Base-by-base conservation (phyloP, 495 filamentous ascomycete genomes). In the Rhypophila decipiens region DNA sequence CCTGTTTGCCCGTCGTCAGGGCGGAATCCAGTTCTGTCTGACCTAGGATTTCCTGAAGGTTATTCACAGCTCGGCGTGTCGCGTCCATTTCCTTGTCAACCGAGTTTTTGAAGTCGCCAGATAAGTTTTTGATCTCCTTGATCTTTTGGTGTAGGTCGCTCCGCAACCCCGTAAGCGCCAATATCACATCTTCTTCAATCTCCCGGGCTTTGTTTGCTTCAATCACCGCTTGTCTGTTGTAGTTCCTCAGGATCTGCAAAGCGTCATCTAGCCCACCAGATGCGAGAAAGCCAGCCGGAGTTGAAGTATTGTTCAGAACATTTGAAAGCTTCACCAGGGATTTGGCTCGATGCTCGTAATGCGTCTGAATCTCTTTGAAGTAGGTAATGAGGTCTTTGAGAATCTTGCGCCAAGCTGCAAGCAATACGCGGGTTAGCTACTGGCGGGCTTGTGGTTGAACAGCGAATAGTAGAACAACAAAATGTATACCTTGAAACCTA, bases 321-420 rank as follows among this genome's bases (percentile, higher is more conserved):
- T 89, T 88, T 13, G 87, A 84, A 18, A 95, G 77, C 50, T 93
- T 95, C 15, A 86, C 63, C 11, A 95, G 74, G 8, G 85, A 79
- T 60, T 95, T 97, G 2, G 87, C 76, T 42, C 86, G 84, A 38
- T 83, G 78, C 55, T 98, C 93, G 66, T 97, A 95, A 24, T 88
- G 87, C 41, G 80, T 78, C 65, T 96, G 88, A 18, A 97, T 78
- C 67, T 98, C 93, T 53, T 88, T 82, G 65, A 95, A 97, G 64
- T 95, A 98, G 23, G 87, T 74, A 52, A 96, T 96, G 33, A 96
- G 73, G 56, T 96, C 90, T 64, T 98, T 98, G 24, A 98, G 76
- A 11, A 95, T 75, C 73, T 95, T 95, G 31, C 93, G 78, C 93
- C 93, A 98, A 42, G 87, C 93, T 96, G 52, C 18, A 4, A 46